Percentiles rank a stretch among this genome's conserved stretches.
phyloP scores from a whole-genome alignment of 345 rosid species.

The Pelargonium nanum region DNA sequence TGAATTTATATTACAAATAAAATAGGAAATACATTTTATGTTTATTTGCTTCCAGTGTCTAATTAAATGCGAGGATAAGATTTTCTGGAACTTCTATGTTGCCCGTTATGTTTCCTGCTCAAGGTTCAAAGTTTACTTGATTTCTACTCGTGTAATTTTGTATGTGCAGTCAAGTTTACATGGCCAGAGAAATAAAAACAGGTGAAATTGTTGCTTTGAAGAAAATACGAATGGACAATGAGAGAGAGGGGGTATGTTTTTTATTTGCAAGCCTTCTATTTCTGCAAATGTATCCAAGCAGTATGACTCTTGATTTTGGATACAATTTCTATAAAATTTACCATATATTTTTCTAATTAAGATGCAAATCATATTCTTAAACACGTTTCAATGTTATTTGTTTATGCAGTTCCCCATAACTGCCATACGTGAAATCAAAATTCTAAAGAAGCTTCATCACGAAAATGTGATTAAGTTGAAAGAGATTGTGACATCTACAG shows the following conservation, averaged over 20 bases:
- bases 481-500: constrained; percentile 72
- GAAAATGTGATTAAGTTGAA: constrained; percentile 61
- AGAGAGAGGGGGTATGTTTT: constrained; percentile 80
- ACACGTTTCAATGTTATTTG: neutral
- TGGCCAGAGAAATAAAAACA: constrained; percentile 80
- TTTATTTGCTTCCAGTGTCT: neutral
- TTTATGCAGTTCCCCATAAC: constrained; percentile 58
- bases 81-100: constrained; percentile 1
- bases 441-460: constrained; percentile 64
- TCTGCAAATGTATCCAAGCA: neutral
- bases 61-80: neutral
- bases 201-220: constrained; percentile 93
- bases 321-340: too few species aligned
- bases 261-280: neutral
- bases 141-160: constrained; percentile 1
- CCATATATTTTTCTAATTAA: too few species aligned
- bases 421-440: constrained; percentile 75
- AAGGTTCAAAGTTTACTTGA: neutral
- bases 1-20: too few species aligned
- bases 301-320: neutral
- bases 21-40: neutral
- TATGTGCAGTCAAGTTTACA: constrained; percentile 79
- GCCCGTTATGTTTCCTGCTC: neutral
- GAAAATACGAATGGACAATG: constrained; percentile 95
- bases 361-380: neutral